Conservation (phyloP, 441 rosid species). For the Geranium incanum region DNA sequence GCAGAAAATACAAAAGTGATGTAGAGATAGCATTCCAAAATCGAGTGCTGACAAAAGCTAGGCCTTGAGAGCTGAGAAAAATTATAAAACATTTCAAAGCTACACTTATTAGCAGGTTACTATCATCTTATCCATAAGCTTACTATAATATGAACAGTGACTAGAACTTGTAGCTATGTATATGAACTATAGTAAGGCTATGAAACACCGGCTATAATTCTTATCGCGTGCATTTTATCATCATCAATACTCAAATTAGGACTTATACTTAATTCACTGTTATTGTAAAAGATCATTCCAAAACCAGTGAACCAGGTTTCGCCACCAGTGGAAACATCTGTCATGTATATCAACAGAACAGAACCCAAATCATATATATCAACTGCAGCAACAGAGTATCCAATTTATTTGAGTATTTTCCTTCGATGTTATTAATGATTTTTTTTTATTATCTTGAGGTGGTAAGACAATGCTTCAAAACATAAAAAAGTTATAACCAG, state of each 20-base stretch:
- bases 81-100: too few relatives aligned
- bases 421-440: neutral
- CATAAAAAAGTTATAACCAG: too few relatives aligned
- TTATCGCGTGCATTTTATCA: neutral
- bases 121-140: too few relatives aligned
- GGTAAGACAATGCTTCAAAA: too few relatives aligned
- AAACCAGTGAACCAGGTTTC: neutral
- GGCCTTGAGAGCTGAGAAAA: too few relatives aligned
- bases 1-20: conserved; percentile 23
- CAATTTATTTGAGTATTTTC: neutral
- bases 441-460: neutral
- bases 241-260: neutral
- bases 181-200: too few relatives aligned
- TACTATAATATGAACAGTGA: too few relatives aligned
- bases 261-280: neutral
- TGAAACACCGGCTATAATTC: too few relatives aligned
- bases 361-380: neutral
- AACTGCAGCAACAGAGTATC: neutral
- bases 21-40: neutral
- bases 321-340: neutral
- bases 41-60: neutral
- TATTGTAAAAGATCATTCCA: neutral
- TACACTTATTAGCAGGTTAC: too few relatives aligned
- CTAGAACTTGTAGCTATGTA: too few relatives aligned
- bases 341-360: neutral